Evolutionary conservation across 2,329 filamentous ascomycete genomes (phyloP).

Genomic region (Neopestalotiopsis sp.): DNA sequence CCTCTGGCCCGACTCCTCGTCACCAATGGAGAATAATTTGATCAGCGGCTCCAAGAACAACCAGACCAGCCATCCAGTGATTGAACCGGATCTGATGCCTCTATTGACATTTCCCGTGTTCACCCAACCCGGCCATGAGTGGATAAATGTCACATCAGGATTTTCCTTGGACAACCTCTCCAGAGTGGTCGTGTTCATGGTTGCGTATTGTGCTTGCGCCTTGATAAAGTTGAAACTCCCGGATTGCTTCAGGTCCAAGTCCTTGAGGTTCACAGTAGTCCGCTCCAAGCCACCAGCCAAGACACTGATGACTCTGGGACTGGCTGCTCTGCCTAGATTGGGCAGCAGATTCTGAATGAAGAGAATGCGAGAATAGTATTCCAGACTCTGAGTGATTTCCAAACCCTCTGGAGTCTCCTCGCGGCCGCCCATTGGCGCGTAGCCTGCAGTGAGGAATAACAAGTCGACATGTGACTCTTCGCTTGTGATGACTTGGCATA

Average conservation of each 20-base stretch:
- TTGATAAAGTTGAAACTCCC: conserved; percentile 34
- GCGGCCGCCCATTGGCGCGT: conserved; percentile 44
- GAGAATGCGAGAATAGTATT: conserved; percentile 50
- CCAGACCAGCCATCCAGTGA: conserved; percentile 36
- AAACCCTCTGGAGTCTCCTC: conserved; percentile 46
- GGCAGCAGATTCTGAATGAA: conserved; percentile 47
- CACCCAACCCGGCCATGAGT: conserved; percentile 41
- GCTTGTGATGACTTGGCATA: conserved; percentile 43
- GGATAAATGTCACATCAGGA: conserved; percentile 38
- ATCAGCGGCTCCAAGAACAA: conserved; percentile 39
- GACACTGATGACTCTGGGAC: conserved; percentile 40
- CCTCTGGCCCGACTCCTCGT: conserved; percentile 40
- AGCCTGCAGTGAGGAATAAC: conserved; percentile 49
- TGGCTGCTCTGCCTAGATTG: conserved; percentile 35
- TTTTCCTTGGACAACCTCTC: conserved; percentile 39
- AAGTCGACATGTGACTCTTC: conserved; percentile 46
- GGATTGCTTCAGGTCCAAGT: conserved; percentile 39
- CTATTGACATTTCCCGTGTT: conserved; percentile 40
- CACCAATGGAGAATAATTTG: conserved; percentile 29
- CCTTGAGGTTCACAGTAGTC: conserved; percentile 34
- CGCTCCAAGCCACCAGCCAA: conserved; percentile 38
- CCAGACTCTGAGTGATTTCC: conserved; percentile 43
- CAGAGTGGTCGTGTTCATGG: conserved; percentile 37
- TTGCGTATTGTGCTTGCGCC: conserved; percentile 36
- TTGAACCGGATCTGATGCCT: conserved; percentile 30